phyloP scores from a whole-genome alignment of 345 rosid species.

The Gossypium stocksii region DNA sequence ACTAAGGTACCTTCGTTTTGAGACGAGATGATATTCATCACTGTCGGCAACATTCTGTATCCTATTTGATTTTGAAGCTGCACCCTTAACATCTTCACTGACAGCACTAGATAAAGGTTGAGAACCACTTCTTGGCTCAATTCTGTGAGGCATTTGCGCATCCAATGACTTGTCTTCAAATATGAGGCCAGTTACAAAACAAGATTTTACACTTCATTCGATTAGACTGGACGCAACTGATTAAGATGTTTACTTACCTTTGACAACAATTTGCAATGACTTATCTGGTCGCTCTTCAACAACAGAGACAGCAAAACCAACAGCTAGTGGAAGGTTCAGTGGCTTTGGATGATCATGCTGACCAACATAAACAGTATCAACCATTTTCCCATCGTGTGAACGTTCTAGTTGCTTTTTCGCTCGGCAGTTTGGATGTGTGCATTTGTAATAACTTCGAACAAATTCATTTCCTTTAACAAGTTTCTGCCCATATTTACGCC shows the following conservation, averaged over 20 bases:
- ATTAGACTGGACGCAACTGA: conserved; percentile 5
- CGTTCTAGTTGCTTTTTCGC: conserved; percentile 87
- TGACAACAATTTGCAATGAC: conserved; percentile 26
- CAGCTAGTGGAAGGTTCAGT: conserved; percentile 37
- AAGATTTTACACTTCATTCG: background rate
- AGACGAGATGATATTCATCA: conserved; percentile 42
- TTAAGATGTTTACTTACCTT: conserved; percentile 41
- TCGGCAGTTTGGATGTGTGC: conserved; percentile 73
- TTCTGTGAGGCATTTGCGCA: conserved; percentile 31
- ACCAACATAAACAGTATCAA: conserved; percentile 63
- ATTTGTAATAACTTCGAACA: conserved; percentile 83
- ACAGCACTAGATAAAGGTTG: conserved; percentile 32
- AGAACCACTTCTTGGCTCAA: conserved; percentile 33
- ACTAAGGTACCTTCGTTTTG: conserved; percentile 62
- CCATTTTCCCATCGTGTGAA: conserved; percentile 60
- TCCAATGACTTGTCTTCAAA: conserved; percentile 45
- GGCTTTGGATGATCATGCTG: conserved; percentile 78
- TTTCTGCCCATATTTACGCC: conserved; percentile 97
- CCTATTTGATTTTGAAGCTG: conserved; percentile 41
- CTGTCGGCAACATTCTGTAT: conserved; percentile 36
- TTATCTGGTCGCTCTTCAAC: conserved; percentile 46
- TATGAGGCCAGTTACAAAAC: conserved; percentile 17
- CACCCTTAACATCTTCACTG: conserved; percentile 38
- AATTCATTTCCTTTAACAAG: conserved; percentile 88
- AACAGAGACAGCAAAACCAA: conserved; percentile 38